phyloP scores from a whole-genome alignment of 768 basidiomycete genomes.

The Lactarius evosmus region DNA sequence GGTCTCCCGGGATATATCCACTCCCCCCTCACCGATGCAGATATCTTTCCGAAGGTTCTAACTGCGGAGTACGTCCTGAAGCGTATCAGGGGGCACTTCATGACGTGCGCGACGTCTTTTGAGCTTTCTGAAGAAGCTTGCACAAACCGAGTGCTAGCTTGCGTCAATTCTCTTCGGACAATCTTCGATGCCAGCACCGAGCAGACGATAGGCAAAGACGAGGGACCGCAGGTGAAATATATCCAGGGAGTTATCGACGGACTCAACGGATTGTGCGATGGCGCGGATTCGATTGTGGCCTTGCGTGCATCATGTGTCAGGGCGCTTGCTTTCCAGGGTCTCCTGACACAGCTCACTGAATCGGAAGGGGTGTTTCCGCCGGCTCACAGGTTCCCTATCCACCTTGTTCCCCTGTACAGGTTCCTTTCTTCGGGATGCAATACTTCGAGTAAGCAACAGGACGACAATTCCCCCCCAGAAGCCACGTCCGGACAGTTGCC shows the following conservation, averaged over 20 bases:
- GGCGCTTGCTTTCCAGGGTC: slow-evolving; percentile 3
- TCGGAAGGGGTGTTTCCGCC: neutral
- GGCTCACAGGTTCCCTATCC: neutral
- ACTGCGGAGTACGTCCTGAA: neutral
- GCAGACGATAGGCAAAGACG: neutral
- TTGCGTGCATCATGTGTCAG: slow-evolving; percentile 11
- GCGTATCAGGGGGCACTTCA: slow-evolving; percentile 10
- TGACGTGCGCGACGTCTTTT: neutral
- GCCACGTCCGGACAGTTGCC: no score
- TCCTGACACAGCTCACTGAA: neutral
- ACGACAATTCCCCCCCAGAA: neutral
- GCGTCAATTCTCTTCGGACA: slow-evolving; percentile 3
- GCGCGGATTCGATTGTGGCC: neutral
- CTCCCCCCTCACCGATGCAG: neutral
- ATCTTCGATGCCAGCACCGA: neutral
- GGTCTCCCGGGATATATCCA: slow-evolving; percentile 16
- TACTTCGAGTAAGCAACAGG: neutral
- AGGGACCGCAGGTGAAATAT: neutral
- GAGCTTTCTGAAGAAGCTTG: slow-evolving; percentile 9
- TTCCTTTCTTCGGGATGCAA: neutral
- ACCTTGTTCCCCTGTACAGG: slow-evolving; percentile 1
- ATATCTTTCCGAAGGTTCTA: neutral
- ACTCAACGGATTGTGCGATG: neutral
- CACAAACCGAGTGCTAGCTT: neutral
- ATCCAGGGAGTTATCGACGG: neutral